Conservation (phyloP, 768 basidiomycete species). For the Boletus rubescentipes region DNA sequence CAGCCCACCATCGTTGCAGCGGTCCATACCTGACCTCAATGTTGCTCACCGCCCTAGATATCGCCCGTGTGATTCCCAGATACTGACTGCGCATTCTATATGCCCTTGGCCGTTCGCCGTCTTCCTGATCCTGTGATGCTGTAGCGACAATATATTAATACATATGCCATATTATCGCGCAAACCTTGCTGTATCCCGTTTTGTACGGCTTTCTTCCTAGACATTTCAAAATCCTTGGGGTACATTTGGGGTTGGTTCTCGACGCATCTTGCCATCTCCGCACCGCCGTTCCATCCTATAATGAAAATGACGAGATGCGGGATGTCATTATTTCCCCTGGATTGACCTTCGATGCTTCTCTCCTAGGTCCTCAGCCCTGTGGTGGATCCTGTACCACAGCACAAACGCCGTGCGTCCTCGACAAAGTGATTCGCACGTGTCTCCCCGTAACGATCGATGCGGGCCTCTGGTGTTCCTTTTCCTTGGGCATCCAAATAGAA, state of each 20-base stretch:
- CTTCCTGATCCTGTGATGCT: constrained; percentile 19
- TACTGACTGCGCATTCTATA: not conserved
- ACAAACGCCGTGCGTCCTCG: constrained; percentile 18
- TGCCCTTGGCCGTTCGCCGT: not conserved
- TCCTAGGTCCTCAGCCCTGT: constrained; percentile 20
- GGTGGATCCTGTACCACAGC: constrained; percentile 29
- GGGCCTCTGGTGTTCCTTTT: constrained; percentile 2
- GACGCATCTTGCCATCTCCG: constrained; percentile 27
- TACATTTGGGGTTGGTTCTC: constrained; percentile 13
- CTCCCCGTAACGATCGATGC: constrained; percentile 1
- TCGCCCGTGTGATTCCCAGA: not conserved
- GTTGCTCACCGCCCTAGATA: not conserved
- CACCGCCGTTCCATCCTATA: constrained; percentile 20
- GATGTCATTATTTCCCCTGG: constrained; percentile 15
- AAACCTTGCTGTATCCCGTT: constrained; percentile 16
- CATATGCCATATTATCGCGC: not conserved
- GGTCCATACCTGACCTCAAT: not conserved
- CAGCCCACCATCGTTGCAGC: constrained; percentile 11
- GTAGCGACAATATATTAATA: constrained; percentile 5
- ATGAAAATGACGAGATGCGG: constrained; percentile 29
- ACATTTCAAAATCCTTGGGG: constrained; percentile 15
- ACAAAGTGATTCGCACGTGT: constrained; percentile 20
- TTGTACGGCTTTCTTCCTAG: constrained; percentile 8
- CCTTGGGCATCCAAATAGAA: constrained; percentile 15
- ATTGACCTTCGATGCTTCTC: constrained; percentile 24